A percentile compares a stretch with the other conserved stretches of the same genome.
Evolutionary conservation across 192 early-diverging fungal genomes (phyloP).

Genomic region (Coemansia sp.): DNA sequence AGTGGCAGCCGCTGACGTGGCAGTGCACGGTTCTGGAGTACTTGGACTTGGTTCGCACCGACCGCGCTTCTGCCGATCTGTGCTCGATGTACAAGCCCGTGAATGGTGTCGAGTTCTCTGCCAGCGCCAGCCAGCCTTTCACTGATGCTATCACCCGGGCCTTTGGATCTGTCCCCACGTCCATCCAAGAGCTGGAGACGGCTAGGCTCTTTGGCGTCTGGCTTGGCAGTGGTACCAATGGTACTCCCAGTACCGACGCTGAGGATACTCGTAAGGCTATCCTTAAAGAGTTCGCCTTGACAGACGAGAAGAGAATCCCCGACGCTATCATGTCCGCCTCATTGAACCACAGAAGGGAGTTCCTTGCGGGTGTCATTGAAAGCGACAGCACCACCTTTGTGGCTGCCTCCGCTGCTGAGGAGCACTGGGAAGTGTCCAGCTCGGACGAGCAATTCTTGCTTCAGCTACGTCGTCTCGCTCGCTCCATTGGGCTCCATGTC

Average conservation of each 20-base stretch:
- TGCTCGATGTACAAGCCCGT: slow-evolving; percentile 43
- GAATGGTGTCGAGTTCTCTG: slow-evolving; percentile 34
- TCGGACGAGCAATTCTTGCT: slow-evolving; percentile 11
- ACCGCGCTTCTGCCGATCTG: slow-evolving; percentile 20
- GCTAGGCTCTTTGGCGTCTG: slow-evolving; percentile 39
- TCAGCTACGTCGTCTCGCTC: slow-evolving; percentile 29
- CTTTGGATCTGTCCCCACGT: slow-evolving; percentile 16
- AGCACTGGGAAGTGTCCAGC: slow-evolving; percentile 22
- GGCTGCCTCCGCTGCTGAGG: not conserved
- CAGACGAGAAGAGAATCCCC: slow-evolving; percentile 17
- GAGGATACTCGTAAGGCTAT: slow-evolving; percentile 3
- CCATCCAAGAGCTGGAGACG: slow-evolving; percentile 22
- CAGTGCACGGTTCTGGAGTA: slow-evolving; percentile 48
- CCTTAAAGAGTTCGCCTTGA: slow-evolving; percentile 2
- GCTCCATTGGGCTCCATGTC: slow-evolving; percentile 36
- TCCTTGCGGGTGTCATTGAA: slow-evolving; percentile 47
- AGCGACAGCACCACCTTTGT: slow-evolving; percentile 4
- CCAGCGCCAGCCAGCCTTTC: slow-evolving; percentile 27
- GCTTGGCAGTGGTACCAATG: slow-evolving; percentile 18
- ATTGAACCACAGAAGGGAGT: slow-evolving; percentile 30
- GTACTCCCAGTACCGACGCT: not conserved
- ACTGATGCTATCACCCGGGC: slow-evolving; percentile 11
- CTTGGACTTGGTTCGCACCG: slow-evolving; percentile 28
- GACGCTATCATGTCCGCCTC: slow-evolving; percentile 37
- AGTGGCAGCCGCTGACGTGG: slow-evolving; percentile 39